Evolutionary conservation across 106 monocot species (phyloP).

Genomic region (Dendrobium catenatum): DNA sequence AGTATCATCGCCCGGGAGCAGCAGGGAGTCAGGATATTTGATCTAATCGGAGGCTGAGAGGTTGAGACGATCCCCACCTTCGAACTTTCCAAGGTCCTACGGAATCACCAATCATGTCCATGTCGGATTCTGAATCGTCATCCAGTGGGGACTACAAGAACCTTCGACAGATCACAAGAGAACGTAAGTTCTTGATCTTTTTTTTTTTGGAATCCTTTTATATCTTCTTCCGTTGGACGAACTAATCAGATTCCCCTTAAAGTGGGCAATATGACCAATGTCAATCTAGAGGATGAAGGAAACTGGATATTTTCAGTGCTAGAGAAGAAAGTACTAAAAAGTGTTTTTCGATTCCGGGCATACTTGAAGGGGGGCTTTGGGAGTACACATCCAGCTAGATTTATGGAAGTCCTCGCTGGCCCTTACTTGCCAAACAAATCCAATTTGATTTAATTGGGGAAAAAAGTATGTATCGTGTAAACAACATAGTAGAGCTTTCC

Average conservation of each 20-base stretch:
- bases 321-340: not conserved
- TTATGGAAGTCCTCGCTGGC: not conserved
- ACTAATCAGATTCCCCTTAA: not conserved
- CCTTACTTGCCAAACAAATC: too few species aligned
- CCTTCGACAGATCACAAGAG: conserved; percentile 5
- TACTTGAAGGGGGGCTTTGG: not conserved
- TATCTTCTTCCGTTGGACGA: not conserved
- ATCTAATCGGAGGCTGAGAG: not conserved
- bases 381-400: not conserved
- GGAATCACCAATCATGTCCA: not conserved
- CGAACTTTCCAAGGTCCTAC: not conserved
- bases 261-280: not conserved
- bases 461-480: too few species aligned
- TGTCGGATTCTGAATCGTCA: conserved; percentile 7
- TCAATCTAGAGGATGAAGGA: not conserved
- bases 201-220: not conserved
- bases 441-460: too few species aligned
- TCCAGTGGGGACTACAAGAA: conserved; percentile 8
- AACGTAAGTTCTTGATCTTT: not conserved
- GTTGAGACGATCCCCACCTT: not conserved
- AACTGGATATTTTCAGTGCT: not conserved
- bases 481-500: too few species aligned
- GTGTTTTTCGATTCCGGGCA: not conserved
- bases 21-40: not conserved
- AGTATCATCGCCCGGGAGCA: not conserved